Evolutionary conservation across 495 filamentous ascomycete genomes (phyloP).

Genomic region (Clavariopsis aquatica): DNA sequence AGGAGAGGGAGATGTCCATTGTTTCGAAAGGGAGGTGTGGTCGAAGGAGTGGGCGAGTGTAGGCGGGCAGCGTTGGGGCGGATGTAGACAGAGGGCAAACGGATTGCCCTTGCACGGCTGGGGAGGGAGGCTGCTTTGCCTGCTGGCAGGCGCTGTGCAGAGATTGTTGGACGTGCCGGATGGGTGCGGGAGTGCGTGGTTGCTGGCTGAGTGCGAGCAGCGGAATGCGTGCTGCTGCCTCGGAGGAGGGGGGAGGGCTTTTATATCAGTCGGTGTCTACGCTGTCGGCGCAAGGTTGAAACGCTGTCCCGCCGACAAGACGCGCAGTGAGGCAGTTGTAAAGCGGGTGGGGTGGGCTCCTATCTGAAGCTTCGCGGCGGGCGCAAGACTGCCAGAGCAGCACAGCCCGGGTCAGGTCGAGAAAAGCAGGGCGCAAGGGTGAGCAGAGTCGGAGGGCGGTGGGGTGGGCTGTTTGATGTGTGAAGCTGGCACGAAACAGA

Average conservation of each 20-base stretch:
- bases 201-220: neutral
- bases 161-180: neutral
- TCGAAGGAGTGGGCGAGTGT: too few species aligned
- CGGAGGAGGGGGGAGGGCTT: too few species aligned
- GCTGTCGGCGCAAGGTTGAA: neutral
- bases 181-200: neutral
- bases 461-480: neutral
- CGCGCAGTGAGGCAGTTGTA: neutral
- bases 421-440: neutral
- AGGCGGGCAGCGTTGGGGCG: too few species aligned
- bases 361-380: too few species aligned
- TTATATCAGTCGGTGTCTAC: neutral
- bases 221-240: too few species aligned
- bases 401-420: too few species aligned
- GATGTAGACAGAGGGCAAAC: too few species aligned
- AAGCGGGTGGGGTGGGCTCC: too few species aligned
- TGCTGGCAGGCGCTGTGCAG: neutral
- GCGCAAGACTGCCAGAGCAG: too few species aligned
- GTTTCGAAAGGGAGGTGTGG: neutral
- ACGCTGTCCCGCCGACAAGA: conserved; percentile 1
- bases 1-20: conserved; percentile 20
- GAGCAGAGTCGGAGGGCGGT: neutral
- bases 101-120: too few species aligned
- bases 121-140: too few species aligned
- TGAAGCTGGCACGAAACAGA: neutral